Conservation (phyloP, 139 green algal genomes). For the Picochlorum costavermella region DNA sequence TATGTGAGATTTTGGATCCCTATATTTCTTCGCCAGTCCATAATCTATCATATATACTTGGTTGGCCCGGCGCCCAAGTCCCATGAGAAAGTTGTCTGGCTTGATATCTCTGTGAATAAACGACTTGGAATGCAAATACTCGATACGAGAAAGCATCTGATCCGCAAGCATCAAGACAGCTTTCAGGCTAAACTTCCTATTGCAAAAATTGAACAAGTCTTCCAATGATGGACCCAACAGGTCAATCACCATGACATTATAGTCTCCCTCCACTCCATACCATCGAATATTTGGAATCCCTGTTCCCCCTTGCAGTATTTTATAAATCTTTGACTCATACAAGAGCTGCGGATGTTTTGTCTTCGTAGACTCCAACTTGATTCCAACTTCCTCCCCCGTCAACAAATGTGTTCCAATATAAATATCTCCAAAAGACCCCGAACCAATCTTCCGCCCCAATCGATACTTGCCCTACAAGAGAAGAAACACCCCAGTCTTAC, state of each 20-base stretch:
- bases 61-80: slow-evolving; percentile 93
- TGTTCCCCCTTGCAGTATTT: slow-evolving; percentile 88
- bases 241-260: slow-evolving; percentile 99
- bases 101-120: slow-evolving; percentile 99
- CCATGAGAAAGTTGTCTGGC: slow-evolving; percentile 99
- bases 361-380: slow-evolving; percentile 92
- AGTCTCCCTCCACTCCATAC: slow-evolving; percentile 98
- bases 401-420: slow-evolving; percentile 94
- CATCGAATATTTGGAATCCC: slow-evolving; percentile 97
- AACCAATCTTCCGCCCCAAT: slow-evolving; percentile 68
- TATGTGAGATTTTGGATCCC: slow-evolving; percentile 96
- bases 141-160: slow-evolving; percentile 91
- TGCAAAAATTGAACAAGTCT: slow-evolving; percentile 99
- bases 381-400: slow-evolving; percentile 96
- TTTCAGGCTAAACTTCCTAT: slow-evolving; percentile 95
- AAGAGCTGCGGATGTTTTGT: slow-evolving; percentile 88
- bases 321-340: slow-evolving; percentile 94
- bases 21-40: slow-evolving; percentile 98
- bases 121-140: slow-evolving; percentile 95
- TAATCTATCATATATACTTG: slow-evolving; percentile 99
- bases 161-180: slow-evolving; percentile 99
- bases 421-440: slow-evolving; percentile 79
- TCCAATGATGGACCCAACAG: slow-evolving; percentile 92
- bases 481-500: not conserved
- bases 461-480: slow-evolving; percentile 49